These are phyloP conservation scores for Nitzschia inconspicua DNA, from an alignment of 108 stramenopile genomes.

Conservation along the genomic window DNA sequence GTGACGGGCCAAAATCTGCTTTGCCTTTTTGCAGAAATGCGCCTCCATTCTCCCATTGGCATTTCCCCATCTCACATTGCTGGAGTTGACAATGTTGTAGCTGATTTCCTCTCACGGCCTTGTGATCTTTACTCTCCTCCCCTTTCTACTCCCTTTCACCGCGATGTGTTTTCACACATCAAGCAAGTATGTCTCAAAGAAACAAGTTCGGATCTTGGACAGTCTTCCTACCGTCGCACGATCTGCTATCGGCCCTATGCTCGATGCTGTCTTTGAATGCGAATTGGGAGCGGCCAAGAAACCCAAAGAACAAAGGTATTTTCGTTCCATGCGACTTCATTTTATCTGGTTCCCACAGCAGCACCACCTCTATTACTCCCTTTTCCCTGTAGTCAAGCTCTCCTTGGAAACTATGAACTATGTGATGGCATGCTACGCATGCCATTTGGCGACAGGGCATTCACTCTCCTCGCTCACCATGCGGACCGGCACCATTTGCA, in stretches of 20 bases:
- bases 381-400: background rate
- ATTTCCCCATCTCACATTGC: background rate
- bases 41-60: background rate
- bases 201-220: background rate
- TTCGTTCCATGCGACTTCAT: constrained; percentile 7
- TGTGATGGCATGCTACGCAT: background rate
- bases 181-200: constrained; percentile 1
- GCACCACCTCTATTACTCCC: background rate
- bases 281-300: background rate
- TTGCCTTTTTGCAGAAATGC: background rate
- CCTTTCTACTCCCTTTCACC: background rate
- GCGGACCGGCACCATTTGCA: background rate
- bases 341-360: background rate
- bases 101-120: constrained; percentile 6
- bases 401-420: background rate
- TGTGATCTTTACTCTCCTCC: background rate
- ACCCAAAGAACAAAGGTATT: background rate
- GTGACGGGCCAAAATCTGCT: background rate
- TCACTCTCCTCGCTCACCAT: background rate
- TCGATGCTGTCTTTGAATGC: background rate
- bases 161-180: background rate
- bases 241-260: constrained; percentile 1
- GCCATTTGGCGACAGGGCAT: background rate
- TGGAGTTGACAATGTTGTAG: background rate
- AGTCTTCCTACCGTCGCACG: constrained; percentile 1